Conservation (phyloP, 495 filamentous ascomycete species). For the Talaromyces proteolyticus region DNA sequence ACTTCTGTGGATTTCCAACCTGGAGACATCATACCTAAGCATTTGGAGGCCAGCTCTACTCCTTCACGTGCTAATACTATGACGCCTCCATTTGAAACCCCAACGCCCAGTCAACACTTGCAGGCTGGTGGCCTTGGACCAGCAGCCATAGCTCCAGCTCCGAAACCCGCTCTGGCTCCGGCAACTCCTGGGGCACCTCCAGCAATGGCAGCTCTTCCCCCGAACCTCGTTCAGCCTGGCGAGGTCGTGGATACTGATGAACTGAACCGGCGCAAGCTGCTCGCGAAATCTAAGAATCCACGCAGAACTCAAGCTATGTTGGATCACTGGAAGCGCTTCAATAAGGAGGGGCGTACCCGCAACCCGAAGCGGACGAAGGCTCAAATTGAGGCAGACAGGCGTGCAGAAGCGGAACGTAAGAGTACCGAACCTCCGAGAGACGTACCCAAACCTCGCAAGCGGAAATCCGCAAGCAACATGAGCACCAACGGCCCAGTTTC, state of each 20-base stretch:
- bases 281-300: constrained; percentile 43
- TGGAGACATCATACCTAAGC: background rate
- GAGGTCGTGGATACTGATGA: constrained; percentile 26
- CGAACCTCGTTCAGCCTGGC: constrained; percentile 3
- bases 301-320: constrained; percentile 44
- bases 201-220: constrained; percentile 4
- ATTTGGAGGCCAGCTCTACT: background rate
- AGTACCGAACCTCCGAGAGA: constrained; percentile 14
- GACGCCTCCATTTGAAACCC: background rate
- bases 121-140: background rate
- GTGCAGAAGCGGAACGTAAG: constrained; percentile 19
- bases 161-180: constrained; percentile 3
- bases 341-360: constrained; percentile 34
- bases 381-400: constrained; percentile 37
- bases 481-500: background rate
- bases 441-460: constrained; percentile 14
- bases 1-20: background rate
- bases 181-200: constrained; percentile 7
- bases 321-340: constrained; percentile 43
- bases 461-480: constrained; percentile 4
- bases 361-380: constrained; percentile 44
- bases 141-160: constrained; percentile 1
- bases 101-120: background rate
- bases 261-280: constrained; percentile 29
- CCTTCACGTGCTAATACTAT: background rate